These are phyloP conservation scores for Salvia splendens DNA, from an alignment of 257 asterid species.

Conservation along the genomic window DNA sequence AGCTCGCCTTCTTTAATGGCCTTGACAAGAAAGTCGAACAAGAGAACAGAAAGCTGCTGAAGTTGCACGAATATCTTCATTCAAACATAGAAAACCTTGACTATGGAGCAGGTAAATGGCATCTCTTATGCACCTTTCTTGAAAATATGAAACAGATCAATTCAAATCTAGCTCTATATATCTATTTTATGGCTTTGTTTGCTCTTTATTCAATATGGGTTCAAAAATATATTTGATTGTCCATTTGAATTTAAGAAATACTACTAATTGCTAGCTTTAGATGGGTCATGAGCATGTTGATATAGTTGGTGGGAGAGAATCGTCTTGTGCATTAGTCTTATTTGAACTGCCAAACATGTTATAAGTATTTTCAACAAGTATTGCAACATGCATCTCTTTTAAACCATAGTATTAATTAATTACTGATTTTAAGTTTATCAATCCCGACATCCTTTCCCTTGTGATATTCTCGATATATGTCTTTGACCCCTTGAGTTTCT, in stretches of 20 bases:
- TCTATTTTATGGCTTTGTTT: neutral
- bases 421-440: neutral
- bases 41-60: constrained; percentile 64
- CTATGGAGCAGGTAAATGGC: constrained; percentile 83
- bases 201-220: neutral
- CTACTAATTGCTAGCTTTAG: too few species aligned
- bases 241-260: neutral
- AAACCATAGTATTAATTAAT: neutral
- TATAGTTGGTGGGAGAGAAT: too few species aligned
- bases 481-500: neutral
- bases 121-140: constrained; percentile 25
- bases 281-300: too few species aligned
- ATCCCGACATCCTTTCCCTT: neutral
- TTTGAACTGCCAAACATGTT: too few species aligned
- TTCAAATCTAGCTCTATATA: constrained; percentile 1
- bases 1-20: constrained; percentile 69
- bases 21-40: constrained; percentile 85
- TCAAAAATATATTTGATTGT: neutral
- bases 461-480: neutral
- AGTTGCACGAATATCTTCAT: constrained; percentile 84
- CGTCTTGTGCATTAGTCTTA: too few species aligned
- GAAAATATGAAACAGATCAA: neutral
- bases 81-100: constrained; percentile 93
- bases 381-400: neutral
- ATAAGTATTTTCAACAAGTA: neutral